phyloP scores from a whole-genome alignment of 2,329 filamentous ascomycete genomes.

The Calycina herbarum region DNA sequence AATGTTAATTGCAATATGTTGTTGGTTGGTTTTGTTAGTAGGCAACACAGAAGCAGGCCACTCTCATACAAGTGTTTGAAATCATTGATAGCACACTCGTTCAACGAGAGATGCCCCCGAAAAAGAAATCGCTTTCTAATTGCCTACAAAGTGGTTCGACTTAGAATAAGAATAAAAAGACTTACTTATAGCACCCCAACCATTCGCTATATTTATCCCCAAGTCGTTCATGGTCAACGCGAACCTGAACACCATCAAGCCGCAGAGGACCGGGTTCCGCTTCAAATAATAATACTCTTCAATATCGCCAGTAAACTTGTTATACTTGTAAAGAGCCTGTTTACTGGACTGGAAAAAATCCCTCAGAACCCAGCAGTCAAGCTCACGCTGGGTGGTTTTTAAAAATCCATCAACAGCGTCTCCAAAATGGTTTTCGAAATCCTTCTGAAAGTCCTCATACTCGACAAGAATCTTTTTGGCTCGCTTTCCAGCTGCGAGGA shows the following conservation, averaged over 20 bases:
- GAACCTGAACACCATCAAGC: constrained; percentile 21
- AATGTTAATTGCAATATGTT: not conserved
- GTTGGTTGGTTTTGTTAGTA: too few relatives aligned
- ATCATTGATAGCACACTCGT: too few relatives aligned
- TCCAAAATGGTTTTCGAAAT: not conserved
- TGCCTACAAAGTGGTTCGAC: not conserved
- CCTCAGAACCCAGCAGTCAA: constrained; percentile 21
- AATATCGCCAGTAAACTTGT: constrained; percentile 3
- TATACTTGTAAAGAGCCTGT: constrained; percentile 1
- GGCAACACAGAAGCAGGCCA: too few relatives aligned
- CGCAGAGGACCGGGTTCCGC: constrained; percentile 22
- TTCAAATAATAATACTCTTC: constrained; percentile 16
- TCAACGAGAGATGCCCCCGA: not conserved
- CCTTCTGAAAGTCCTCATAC: constrained; percentile 16
- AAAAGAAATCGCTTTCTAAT: not conserved
- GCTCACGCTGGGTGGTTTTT: constrained; percentile 14
- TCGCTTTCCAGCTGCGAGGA: constrained; percentile 16
- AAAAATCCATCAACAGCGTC: not conserved
- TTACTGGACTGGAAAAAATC: constrained; percentile 16
- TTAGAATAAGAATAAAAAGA: not conserved
- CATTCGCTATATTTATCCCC: constrained; percentile 12
- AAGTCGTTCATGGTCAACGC: constrained; percentile 22
- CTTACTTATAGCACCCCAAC: constrained; percentile 17
- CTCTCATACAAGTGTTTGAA: too few relatives aligned
- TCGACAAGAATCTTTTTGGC: constrained; percentile 10